Percentiles rank a stretch among this genome's conserved stretches.
Evolutionary conservation across 441 rosid genomes (phyloP).

Genomic region (Erodium trifolium): DNA sequence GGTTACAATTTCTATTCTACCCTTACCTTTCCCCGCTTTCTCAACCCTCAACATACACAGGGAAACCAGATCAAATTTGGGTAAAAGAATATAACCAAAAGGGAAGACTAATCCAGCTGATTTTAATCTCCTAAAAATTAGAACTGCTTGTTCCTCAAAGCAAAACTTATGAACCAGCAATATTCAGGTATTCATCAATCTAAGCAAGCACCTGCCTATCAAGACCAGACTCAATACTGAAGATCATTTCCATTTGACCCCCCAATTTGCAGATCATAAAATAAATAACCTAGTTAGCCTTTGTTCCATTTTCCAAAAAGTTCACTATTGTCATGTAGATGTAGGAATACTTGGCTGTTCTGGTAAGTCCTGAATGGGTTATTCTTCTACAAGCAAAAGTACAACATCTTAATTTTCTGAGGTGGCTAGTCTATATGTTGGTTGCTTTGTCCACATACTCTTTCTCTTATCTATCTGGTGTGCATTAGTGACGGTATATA

Average conservation of each 20-base stretch:
- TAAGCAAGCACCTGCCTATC: slow-evolving; percentile 2
- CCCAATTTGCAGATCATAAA: slow-evolving; percentile 1
- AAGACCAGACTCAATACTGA: background rate
- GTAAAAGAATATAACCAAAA: too few relatives aligned
- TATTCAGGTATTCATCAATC: background rate
- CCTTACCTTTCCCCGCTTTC: too few relatives aligned
- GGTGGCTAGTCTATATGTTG: background rate
- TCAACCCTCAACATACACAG: too few relatives aligned
- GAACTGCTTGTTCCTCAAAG: background rate
- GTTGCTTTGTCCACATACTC: background rate
- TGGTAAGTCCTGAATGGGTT: background rate
- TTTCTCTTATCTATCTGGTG: background rate
- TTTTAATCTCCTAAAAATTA: too few relatives aligned
- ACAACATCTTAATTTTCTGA: background rate
- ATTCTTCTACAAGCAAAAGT: background rate
- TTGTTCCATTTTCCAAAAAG: background rate
- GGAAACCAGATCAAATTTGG: too few relatives aligned
- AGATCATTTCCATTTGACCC: background rate
- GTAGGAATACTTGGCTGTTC: background rate
- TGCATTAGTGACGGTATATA: slow-evolving; percentile 6
- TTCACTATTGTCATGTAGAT: background rate
- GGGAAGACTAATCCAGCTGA: too few relatives aligned
- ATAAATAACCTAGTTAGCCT: background rate
- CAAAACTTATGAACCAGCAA: background rate
- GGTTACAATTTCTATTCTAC: too few relatives aligned